Conservation (phyloP, 2,329 filamentous ascomycete species). For the Aspergillus udagawae region DNA sequence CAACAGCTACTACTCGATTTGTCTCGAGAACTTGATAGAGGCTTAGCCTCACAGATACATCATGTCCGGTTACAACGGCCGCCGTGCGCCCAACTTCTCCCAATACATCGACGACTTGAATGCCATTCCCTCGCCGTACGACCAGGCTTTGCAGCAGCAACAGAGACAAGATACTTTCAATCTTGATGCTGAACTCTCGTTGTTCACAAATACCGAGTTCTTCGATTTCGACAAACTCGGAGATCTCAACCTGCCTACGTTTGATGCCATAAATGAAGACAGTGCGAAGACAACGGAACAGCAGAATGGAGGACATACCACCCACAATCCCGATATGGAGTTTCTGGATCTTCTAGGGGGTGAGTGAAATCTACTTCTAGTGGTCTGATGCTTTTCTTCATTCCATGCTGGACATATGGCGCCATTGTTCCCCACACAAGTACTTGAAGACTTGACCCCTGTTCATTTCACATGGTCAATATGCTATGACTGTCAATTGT, state of each 20-base stretch:
- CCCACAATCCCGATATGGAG: constrained; percentile 29
- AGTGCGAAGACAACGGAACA: constrained; percentile 18
- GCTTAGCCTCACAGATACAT: constrained; percentile 13
- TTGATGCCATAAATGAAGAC: constrained; percentile 30
- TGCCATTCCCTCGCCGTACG: constrained; percentile 60
- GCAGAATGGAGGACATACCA: constrained; percentile 15
- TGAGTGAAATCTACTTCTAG: constrained; percentile 25
- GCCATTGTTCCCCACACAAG: neutral
- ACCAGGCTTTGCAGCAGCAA: constrained; percentile 55
- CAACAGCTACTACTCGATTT: neutral
- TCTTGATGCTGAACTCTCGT: constrained; percentile 67
- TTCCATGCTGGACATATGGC: constrained; percentile 2
- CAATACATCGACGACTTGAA: constrained; percentile 87
- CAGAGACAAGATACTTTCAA: constrained; percentile 60
- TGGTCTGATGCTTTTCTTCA: neutral
- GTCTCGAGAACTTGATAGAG: constrained; percentile 1
- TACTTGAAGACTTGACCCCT: neutral
- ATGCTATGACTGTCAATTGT: neutral
- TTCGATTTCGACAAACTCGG: constrained; percentile 65
- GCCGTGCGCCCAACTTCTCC: constrained; percentile 80
- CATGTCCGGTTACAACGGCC: constrained; percentile 73
- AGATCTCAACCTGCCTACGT: constrained; percentile 30
- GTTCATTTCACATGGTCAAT: neutral
- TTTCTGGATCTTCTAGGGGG: constrained; percentile 41
- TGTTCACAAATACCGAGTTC: constrained; percentile 81